phyloP scores from a whole-genome alignment of 2,329 filamentous ascomycete genomes.

The Nemania sp. region DNA sequence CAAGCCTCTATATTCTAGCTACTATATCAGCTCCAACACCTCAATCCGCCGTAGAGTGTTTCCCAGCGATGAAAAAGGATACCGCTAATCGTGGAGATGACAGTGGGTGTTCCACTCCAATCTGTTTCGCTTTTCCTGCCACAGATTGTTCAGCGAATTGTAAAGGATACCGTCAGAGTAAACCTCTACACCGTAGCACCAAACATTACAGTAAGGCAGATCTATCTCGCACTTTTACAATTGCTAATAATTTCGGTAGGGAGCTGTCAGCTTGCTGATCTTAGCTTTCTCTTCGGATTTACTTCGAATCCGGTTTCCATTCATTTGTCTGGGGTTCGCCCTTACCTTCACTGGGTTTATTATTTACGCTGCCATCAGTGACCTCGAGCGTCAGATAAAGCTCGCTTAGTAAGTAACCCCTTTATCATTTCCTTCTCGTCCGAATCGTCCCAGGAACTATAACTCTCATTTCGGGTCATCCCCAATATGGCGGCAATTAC shows the following conservation, averaged over 20 bases:
- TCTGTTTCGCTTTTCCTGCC: slow-evolving; percentile 66
- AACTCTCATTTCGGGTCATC: neutral
- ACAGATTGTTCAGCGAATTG: slow-evolving; percentile 65
- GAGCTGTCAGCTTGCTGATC: slow-evolving; percentile 77
- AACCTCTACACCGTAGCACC: slow-evolving; percentile 87
- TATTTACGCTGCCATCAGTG: slow-evolving; percentile 77
- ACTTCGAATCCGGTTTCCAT: slow-evolving; percentile 75
- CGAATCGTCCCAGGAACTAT: neutral
- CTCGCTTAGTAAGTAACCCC: slow-evolving; percentile 66
- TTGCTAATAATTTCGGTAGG: slow-evolving; percentile 51
- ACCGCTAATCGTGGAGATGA: slow-evolving; percentile 4
- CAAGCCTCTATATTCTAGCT: neutral
- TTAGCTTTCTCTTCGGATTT: slow-evolving; percentile 78
- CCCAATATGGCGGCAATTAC: neutral
- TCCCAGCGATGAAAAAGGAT: neutral
- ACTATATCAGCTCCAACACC: neutral
- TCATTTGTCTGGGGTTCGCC: slow-evolving; percentile 78
- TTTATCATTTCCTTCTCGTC: neutral
- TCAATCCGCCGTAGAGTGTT: no score
- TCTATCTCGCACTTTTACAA: neutral
- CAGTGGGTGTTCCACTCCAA: slow-evolving; percentile 68
- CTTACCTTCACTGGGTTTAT: slow-evolving; percentile 83
- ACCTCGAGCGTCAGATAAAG: slow-evolving; percentile 69
- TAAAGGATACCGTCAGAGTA: slow-evolving; percentile 67
- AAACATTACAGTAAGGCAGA: slow-evolving; percentile 66